phyloP scores from a whole-genome alignment of 164 flowering plant species.

The Kalanchoe fedtschenkoi region DNA sequence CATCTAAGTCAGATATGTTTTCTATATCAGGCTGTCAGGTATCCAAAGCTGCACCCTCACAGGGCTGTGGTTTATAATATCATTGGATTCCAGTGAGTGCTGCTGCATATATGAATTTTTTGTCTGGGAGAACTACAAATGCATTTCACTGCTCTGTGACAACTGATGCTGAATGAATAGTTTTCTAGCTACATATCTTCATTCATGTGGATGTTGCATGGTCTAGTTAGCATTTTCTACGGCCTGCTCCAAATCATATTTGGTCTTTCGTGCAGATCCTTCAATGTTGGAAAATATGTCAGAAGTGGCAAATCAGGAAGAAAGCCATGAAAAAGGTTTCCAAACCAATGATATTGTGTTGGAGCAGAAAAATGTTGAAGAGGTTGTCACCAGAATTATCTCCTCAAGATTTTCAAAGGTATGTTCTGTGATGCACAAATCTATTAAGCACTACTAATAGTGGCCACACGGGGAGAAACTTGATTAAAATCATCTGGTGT shows the following conservation, averaged over 20 bases:
- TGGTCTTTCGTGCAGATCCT: conserved; percentile 48
- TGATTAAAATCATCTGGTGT: not conserved
- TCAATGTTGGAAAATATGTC: conserved; percentile 26
- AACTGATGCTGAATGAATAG: too few relatives aligned
- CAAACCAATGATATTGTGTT: conserved; percentile 7
- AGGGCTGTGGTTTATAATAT: not conserved
- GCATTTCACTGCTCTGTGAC: not conserved
- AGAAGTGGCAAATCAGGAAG: conserved; percentile 12
- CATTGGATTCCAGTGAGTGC: not conserved
- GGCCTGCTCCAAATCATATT: not conserved
- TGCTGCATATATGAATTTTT: not conserved
- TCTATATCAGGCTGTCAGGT: not conserved
- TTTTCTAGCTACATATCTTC: too few relatives aligned
- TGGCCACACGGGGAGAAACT: not conserved
- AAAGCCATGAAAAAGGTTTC: conserved; percentile 11
- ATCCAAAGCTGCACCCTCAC: not conserved
- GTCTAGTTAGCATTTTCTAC: not conserved
- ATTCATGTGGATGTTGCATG: not conserved
- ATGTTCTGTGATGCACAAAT: conserved; percentile 5
- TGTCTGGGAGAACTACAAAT: not conserved
- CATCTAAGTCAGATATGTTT: not conserved
- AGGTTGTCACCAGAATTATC: conserved; percentile 24
- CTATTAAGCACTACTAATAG: not conserved
- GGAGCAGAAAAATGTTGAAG: conserved; percentile 37
- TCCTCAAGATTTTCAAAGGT: conserved; percentile 52